These are phyloP conservation scores for Clavispora asparagi DNA, from an alignment of 805 yeast species.

Conservation along the genomic window DNA sequence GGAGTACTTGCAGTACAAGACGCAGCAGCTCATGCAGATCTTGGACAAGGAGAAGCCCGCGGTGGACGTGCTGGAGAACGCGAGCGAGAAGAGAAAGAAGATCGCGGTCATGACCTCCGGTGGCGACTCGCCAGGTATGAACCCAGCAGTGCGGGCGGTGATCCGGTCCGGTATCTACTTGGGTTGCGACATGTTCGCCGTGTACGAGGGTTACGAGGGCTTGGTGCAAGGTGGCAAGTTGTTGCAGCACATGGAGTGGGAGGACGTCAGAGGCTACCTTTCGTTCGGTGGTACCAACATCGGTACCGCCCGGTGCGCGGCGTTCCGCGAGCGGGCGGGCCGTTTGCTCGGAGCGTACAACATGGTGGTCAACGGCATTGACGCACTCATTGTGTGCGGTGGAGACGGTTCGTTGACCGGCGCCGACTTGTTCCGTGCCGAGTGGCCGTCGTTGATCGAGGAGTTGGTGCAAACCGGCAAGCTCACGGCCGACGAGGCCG, in stretches of 20 bases:
- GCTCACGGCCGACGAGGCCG: constrained; percentile 54
- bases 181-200: constrained; percentile 87
- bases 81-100: constrained; percentile 17
- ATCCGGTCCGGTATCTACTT: constrained; percentile 85
- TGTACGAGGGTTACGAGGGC: constrained; percentile 94
- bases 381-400: constrained; percentile 93
- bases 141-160: constrained; percentile 91
- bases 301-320: constrained; percentile 92
- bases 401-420: constrained; percentile 99
- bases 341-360: constrained; percentile 79
- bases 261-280: constrained; percentile 91
- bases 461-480: constrained; percentile 59
- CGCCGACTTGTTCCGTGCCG: constrained; percentile 88
- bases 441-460: constrained; percentile 84
- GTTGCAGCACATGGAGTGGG: constrained; percentile 81
- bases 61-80: background rate
- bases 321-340: constrained; percentile 81
- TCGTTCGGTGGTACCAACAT: constrained; percentile 92
- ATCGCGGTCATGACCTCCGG: constrained; percentile 98
- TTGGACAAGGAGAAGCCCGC: background rate
- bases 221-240: constrained; percentile 77
- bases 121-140: constrained; percentile 99
- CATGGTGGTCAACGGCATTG: constrained; percentile 82
- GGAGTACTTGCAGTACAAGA: constrained; percentile 22
- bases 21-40: constrained; percentile 18